Evolutionary conservation across 148 eudicot species (phyloP), one percentile per base, ranked within the genome.

Genomic region (Silene conica): DNA sequence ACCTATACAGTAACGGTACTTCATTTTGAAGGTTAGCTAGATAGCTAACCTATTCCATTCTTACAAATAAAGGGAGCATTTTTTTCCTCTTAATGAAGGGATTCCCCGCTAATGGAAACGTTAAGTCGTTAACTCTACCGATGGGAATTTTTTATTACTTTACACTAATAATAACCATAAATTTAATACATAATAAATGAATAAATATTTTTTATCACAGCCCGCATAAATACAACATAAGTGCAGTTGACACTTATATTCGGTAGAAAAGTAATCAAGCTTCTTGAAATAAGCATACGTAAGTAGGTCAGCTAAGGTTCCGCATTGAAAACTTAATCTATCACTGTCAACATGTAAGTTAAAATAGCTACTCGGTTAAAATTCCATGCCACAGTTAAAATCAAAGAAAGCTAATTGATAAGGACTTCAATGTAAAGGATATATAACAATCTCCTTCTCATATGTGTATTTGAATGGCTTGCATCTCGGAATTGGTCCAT

Each of bases 401-500:
- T 28, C 31, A 28, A 28, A 28, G 31, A 28, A 28, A 28, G 31
- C 31, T 28, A 28, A 28, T 28, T 28, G 31, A 28, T 15, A 50
- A 52, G 19, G 52, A 11, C 34, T 15, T 66, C 18, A 52, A 41
- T n/a, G 25, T 14, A 23, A 82, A 95, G 97, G 99, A 95, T 95
- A 95, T 95, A 95, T 95, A 71, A 95, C 99, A 71, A 95, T 95
- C 88, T 95, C 99, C 82, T 95, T 95, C 84, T 95, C 99, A 72
- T 90, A 95, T 41, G 99, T 90, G 85, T 95, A 92, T 78, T 95
- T 95, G 66, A 95, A 95, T 34, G 99, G 99, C 86, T 95, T 95
- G 97, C 99, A 95, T 86, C 99, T 88, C 25, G 99, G 99, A 75
- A 95, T 95, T 68, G 99, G 97, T 19, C 99, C 99, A 83, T 95